Base-by-base conservation (phyloP, 495 filamentous ascomycete species). In the Penicillium crystallinum region DNA sequence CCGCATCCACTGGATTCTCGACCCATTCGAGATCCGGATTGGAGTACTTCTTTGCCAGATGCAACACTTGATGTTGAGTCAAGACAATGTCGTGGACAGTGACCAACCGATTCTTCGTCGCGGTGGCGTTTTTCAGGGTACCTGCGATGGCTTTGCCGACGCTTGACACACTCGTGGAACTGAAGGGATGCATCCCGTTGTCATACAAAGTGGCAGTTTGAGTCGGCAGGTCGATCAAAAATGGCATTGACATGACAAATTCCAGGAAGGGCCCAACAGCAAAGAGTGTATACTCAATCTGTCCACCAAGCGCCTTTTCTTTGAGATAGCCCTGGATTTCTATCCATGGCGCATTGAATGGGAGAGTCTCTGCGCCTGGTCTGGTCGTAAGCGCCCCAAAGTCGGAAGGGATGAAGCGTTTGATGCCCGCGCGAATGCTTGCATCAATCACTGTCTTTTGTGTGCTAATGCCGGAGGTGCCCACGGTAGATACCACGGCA, bases 391-490 rank as follows among this genome's bases (percentile, higher is more conserved):
- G 42, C 10, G 42, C 42, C 4, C 29, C 42, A 27, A 73, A 84
- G 37, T 82, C 79, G 5, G 70, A 72, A 12, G 79, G 79, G 22
- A 82, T 68, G 53, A 81, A 79, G 7, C 77, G 68, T 39, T 73
- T 78, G 22, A 82, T 78, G 1, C 78, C 77, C 1, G 75, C 79
- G 6, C 55, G 47, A 30, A 81, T 63, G 9, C 75, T 70, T 10
- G 77, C 78, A 57, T 83, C 73, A 33, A 81, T 76, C 11, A 80
- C 59, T n/a, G 58, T 55, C 7, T 63, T 68, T 49, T 79, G 74
- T 1, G 44, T 33, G 0, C 47, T n/a, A 22, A 75, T 56, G 1
- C 50, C 66, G 1, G 44, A 15, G 12, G 57, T 50, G 3, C 54
- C 56, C 0, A 75, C 44, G 19, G 67, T 63, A 15, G 67, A 70